Evolutionary conservation across 2,329 filamentous ascomycete species (phyloP), one percentile per base, ranked within the genome.

Genomic region (Neonectria magnoliae): DNA sequence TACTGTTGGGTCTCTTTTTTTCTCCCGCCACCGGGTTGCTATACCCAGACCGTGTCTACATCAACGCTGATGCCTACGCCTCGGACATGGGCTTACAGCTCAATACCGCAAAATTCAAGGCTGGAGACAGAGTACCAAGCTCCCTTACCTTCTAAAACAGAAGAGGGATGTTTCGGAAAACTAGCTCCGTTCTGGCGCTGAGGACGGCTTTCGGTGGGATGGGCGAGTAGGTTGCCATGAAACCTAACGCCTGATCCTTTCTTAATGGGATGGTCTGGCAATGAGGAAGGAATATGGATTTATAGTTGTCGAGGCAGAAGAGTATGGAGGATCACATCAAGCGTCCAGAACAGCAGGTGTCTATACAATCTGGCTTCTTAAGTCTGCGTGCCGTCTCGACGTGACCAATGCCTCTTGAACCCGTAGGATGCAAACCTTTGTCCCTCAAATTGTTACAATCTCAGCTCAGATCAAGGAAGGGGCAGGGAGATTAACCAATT

Each of bases 41-140:
- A 38, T 65, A 22, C 16, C 65, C 65, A 10, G 65, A 68, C 5
- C 62, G 3, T n/a, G 2, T 66, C 38, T 66, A 66, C 38, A 10
- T 67, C 44, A 11, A 65, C 1, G 50, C 41, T 11, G 20, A 57
- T 3, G 1, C 3, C 1, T 69, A 65, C 25, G 36, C 41, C 16
- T 41, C 31, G 3, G 36, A 57, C 5, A 18, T 18, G 38, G 38
- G 38, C 0, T 18, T n/a, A 14, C 16, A n/a, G n/a, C n/a, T n/a
- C n/a, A n/a, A n/a, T n/a, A 25, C 25, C 25, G 25, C 25, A 25
- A 25, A 6, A 2, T 6, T 2, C 25, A 25, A 6, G 25, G 25
- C 25, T 45, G 11, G 42, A 45, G 10, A 45, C 13, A 4, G 42
- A 25, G 4, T 22, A 10, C n/a, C n/a, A 45, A 11, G 9, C 20